Conservation (phyloP, 192 early-diverging fungal species). For the Lunasporangiospora selenospora region DNA sequence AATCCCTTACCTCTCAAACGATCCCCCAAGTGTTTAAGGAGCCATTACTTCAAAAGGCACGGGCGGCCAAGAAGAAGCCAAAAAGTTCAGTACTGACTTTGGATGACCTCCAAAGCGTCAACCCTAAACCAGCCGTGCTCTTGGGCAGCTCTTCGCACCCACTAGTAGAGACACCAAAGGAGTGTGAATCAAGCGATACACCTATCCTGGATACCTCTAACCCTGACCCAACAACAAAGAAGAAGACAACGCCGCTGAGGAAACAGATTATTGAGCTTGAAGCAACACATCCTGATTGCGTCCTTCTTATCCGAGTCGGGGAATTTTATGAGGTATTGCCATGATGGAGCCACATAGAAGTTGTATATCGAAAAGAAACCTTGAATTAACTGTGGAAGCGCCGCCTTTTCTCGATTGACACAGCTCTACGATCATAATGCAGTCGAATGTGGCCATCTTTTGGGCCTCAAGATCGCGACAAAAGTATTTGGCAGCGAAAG, state of each 20-base stretch:
- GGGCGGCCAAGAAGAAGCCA: not conserved
- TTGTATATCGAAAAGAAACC: not conserved
- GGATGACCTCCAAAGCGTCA: constrained; percentile 25
- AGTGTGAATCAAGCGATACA: too few species aligned
- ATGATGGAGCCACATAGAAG: not conserved
- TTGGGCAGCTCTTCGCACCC: too few species aligned
- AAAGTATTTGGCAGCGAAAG: constrained; percentile 63
- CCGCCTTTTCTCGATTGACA: not conserved
- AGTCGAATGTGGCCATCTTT: constrained; percentile 62
- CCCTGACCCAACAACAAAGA: too few species aligned
- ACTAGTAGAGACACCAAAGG: too few species aligned
- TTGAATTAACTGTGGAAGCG: not conserved
- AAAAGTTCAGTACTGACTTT: constrained; percentile 13
- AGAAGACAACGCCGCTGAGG: constrained; percentile 13
- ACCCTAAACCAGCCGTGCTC: constrained; percentile 30
- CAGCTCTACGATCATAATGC: constrained; percentile 79
- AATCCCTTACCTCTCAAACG: too few species aligned
- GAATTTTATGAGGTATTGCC: constrained; percentile 75
- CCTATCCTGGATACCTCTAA: too few species aligned
- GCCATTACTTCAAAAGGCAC: too few species aligned
- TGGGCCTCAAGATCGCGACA: constrained; percentile 74
- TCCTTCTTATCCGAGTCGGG: constrained; percentile 78
- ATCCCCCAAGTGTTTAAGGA: too few species aligned
- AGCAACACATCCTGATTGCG: constrained; percentile 68
- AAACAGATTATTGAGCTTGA: constrained; percentile 44